These are phyloP conservation scores for Rutstroemia sp. DNA, from an alignment of 2,329 filamentous ascomycete genomes.

Conservation along the genomic window DNA sequence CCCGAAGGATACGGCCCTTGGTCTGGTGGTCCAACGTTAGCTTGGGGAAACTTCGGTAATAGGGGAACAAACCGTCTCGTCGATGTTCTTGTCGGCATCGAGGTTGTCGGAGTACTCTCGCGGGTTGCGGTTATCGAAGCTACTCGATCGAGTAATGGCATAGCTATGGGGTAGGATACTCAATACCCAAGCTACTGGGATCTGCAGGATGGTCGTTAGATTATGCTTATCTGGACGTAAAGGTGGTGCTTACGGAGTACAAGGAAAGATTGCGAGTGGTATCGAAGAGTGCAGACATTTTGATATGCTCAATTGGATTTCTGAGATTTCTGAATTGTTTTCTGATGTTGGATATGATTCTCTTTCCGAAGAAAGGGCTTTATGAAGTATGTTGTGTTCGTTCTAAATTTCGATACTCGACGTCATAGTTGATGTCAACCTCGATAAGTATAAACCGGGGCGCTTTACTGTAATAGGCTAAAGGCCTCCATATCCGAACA, in stretches of 20 bases:
- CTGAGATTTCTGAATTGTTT: not conserved
- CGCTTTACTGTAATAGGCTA: too few relatives aligned
- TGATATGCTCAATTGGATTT: not conserved
- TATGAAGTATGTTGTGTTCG: not conserved
- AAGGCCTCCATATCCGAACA: too few relatives aligned
- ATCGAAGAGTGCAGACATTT: not conserved
- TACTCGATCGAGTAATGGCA: not conserved
- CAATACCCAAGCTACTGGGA: not conserved
- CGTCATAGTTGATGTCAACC: not conserved
- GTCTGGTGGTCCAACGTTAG: conserved; percentile 13
- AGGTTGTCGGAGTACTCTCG: not conserved
- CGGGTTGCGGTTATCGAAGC: not conserved
- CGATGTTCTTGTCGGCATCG: not conserved
- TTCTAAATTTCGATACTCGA: not conserved
- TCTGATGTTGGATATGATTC: not conserved
- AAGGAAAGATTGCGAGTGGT: not conserved
- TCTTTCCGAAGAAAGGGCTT: not conserved
- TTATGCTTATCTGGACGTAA: not conserved
- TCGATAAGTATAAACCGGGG: too few relatives aligned
- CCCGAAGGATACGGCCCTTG: conserved; percentile 30
- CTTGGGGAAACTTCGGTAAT: not conserved
- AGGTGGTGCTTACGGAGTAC: not conserved
- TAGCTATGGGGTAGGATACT: not conserved
- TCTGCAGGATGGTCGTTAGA: not conserved
- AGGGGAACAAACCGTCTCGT: not conserved